These are phyloP conservation scores for Przewalskia tangutica DNA, from an alignment of 257 asterid genomes.

Conservation along the genomic window DNA sequence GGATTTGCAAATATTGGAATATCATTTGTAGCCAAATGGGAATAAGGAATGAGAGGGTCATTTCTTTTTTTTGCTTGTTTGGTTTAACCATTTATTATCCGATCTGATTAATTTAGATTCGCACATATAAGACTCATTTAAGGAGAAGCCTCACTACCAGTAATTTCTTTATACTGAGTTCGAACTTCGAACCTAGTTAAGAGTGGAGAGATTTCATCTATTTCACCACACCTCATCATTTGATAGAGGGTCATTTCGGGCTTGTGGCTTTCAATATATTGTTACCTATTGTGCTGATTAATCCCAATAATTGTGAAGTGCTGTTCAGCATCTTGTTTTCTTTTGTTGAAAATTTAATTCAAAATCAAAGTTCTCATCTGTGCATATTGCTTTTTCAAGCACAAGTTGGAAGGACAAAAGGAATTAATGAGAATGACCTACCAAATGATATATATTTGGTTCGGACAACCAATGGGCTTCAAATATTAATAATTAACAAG, in stretches of 20 bases:
- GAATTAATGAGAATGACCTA: background rate
- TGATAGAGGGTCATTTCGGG: background rate
- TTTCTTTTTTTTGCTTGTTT: too few relatives aligned
- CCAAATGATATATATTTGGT: background rate
- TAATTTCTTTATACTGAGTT: too few relatives aligned
- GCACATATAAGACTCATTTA: too few relatives aligned
- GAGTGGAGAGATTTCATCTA: too few relatives aligned
- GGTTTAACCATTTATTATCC: too few relatives aligned
- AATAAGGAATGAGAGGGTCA: too few relatives aligned
- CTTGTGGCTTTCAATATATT: background rate
- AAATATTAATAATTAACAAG: background rate
- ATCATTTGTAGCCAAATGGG: too few relatives aligned
- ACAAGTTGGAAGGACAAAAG: background rate
- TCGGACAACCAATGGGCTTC: background rate
- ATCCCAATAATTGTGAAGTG: background rate
- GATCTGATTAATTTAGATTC: too few relatives aligned
- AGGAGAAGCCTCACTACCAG: too few relatives aligned
- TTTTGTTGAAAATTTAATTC: background rate
- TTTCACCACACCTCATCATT: too few relatives aligned
- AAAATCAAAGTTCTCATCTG: background rate
- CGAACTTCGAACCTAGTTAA: background rate
- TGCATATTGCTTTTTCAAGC: background rate
- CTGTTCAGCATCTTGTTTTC: background rate
- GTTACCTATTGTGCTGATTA: background rate
- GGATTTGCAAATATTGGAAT: too few relatives aligned